These are phyloP conservation scores for Lachnellula hyalina DNA, from an alignment of 2,329 filamentous ascomycete genomes.

Conservation along the genomic window DNA sequence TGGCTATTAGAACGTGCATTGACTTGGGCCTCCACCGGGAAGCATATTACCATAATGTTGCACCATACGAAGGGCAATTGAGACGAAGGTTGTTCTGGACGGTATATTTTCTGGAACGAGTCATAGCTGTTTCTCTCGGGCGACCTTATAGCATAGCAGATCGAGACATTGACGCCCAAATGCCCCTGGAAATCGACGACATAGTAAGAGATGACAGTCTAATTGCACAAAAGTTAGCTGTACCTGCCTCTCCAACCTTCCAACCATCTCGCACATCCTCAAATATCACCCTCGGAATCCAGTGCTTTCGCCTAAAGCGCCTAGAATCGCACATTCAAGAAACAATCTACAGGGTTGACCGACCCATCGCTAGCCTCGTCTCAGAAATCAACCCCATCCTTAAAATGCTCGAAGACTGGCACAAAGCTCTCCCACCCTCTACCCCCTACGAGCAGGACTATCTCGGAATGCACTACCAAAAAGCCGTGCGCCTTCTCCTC, in stretches of 20 bases:
- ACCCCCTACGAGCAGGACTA: constrained; percentile 39
- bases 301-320: constrained; percentile 41
- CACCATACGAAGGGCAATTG: constrained; percentile 39
- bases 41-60: constrained; percentile 38
- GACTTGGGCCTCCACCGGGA: constrained; percentile 47
- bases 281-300: constrained; percentile 38
- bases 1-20: constrained; percentile 48
- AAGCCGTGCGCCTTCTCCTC: constrained; percentile 44
- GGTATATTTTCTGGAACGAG: constrained; percentile 45
- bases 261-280: constrained; percentile 29
- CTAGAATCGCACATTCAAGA: constrained; percentile 46
- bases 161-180: constrained; percentile 44
- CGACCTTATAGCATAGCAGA: constrained; percentile 46
- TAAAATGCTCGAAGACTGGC: constrained; percentile 43
- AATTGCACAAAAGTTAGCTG: constrained; percentile 25
- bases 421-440: constrained; percentile 31
- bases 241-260: constrained; percentile 29
- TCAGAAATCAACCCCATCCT: constrained; percentile 43
- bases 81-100: constrained; percentile 47
- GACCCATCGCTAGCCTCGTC: constrained; percentile 38
- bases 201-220: constrained; percentile 33
- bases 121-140: constrained; percentile 45
- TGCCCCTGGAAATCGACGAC: constrained; percentile 42
- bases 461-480: constrained; percentile 44
- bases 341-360: constrained; percentile 47